Percentiles rank a stretch among this genome's conserved stretches.
Evolutionary conservation across 208 protist species (phyloP).

Genomic region (Phytomonas sp.): DNA sequence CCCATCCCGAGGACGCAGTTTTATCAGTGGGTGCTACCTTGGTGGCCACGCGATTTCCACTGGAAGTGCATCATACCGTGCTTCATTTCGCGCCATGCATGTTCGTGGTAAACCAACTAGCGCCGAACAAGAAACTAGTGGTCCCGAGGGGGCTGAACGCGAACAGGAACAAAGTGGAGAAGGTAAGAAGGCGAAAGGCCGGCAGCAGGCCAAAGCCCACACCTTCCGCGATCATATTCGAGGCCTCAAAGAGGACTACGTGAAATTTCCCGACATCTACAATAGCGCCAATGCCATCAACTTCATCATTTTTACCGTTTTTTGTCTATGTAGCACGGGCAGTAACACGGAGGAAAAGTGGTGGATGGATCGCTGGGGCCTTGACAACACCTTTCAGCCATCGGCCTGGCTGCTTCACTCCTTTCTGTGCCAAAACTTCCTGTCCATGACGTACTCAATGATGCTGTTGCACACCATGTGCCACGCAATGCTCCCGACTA

Average conservation of each 20-base stretch:
- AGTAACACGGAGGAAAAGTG: constrained; percentile 74
- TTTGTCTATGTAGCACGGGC: constrained; percentile 85
- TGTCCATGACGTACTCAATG: constrained; percentile 85
- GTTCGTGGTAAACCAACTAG: not conserved
- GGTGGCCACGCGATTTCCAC: not conserved
- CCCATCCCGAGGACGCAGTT: not conserved
- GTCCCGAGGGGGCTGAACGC: constrained; percentile 5
- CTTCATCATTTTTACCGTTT: constrained; percentile 84
- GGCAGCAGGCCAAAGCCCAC: constrained; percentile 12
- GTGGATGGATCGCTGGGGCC: constrained; percentile 74
- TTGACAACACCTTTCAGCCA: constrained; percentile 62
- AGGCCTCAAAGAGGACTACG: constrained; percentile 62
- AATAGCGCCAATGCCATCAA: constrained; percentile 85
- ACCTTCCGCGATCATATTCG: constrained; percentile 51
- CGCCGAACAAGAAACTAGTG: not conserved
- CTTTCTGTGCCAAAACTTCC: constrained; percentile 86
- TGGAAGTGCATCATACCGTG: not conserved
- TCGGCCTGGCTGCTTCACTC: constrained; percentile 77
- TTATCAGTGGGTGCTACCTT: not conserved
- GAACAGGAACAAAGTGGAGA: constrained; percentile 10
- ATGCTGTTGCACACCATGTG: constrained; percentile 84
- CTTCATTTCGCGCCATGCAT: not conserved
- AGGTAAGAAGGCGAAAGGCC: constrained; percentile 15
- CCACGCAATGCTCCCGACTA: constrained; percentile 57
- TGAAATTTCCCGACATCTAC: constrained; percentile 82